Conservation (phyloP, 208 protist species). For the Leishmania tropica region DNA sequence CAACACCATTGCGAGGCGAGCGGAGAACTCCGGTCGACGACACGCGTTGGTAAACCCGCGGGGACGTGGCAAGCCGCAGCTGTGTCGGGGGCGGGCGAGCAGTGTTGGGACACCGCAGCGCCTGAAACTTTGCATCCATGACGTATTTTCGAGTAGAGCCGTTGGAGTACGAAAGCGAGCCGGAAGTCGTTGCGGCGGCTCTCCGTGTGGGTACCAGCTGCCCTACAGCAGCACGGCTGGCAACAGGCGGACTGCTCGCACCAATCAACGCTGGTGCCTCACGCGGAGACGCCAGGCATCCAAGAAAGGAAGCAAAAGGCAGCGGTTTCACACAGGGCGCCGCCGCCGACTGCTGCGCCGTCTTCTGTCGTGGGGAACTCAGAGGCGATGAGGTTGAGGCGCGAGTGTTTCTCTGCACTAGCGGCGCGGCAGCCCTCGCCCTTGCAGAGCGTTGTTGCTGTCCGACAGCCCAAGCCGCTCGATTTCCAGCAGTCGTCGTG, state of each 20-base stretch:
- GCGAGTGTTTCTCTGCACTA: not conserved
- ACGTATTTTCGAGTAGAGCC: not conserved
- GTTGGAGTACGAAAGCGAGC: not conserved
- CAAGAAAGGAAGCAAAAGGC: not conserved
- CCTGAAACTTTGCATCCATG: not conserved
- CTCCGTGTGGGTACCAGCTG: not conserved
- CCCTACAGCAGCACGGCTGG: not conserved
- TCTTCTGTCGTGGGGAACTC: not conserved
- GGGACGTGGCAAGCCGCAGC: not conserved
- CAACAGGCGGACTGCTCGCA: not conserved
- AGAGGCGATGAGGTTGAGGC: not conserved
- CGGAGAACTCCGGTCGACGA: not conserved
- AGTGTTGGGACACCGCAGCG: not conserved
- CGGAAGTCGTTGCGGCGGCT: not conserved
- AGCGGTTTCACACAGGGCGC: not conserved
- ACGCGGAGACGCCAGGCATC: not conserved
- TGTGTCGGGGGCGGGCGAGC: not conserved
- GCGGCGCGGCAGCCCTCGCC: not conserved
- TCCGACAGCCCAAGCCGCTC: not conserved
- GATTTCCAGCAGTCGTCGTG: not conserved
- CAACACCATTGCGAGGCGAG: not conserved
- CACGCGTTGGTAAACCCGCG: not conserved
- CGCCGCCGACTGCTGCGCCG: not conserved
- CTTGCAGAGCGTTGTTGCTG: constrained; percentile 1
- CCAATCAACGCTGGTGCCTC: not conserved